Base-by-base conservation (phyloP, 495 filamentous ascomycete species). In the Penicillium riverlandense region DNA sequence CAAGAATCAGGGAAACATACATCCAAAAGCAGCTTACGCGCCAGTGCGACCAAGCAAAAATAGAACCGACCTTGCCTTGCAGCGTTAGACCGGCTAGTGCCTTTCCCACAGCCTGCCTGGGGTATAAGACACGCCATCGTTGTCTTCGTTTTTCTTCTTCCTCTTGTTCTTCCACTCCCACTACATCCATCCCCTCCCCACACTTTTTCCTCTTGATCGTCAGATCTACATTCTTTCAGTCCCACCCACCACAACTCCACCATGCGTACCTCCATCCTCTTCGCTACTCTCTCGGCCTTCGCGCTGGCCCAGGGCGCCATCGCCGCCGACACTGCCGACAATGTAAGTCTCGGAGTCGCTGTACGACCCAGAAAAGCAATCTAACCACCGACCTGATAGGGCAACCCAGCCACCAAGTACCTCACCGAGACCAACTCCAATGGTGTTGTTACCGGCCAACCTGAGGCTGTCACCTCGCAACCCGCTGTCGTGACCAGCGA, bases 371-470 rank as follows among this genome's bases (percentile, higher is more conserved):
- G 2, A 36, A 36, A 6, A 7, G 8, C 16, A 35, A 7, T 34
- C 8, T 28, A 2, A 12, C 8, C 11, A 10, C 28, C 12, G 8
- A 29, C 33, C 22, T 22, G 22, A 4, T 44, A 63, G 51, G 41
- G 45, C 31, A 72, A 74, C 67, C 67, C 67, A 6, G 58, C 54
- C 38, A 75, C 71, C 32, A 47, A 61, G 13, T 74, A 59, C 52
- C 59, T 74, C 33, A 68, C 64, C 29, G 35, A 71, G 63, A 78
- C 76, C 50, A 72, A 80, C 67, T 75, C 77, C 37, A 58, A 65
- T 27, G 74, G 77, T 50, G 75, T 79, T 22, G 68, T 79, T 30
- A 82, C 78, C 37, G 75, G 76, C 57, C 66, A 71, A 43, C 66
- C 71, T 34, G 41, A 41, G 3, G 71, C 56, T 11, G 68, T 63